These are phyloP conservation scores for Trichomonas tenax DNA, from an alignment of 208 protist genomes.

Conservation along the genomic window DNA sequence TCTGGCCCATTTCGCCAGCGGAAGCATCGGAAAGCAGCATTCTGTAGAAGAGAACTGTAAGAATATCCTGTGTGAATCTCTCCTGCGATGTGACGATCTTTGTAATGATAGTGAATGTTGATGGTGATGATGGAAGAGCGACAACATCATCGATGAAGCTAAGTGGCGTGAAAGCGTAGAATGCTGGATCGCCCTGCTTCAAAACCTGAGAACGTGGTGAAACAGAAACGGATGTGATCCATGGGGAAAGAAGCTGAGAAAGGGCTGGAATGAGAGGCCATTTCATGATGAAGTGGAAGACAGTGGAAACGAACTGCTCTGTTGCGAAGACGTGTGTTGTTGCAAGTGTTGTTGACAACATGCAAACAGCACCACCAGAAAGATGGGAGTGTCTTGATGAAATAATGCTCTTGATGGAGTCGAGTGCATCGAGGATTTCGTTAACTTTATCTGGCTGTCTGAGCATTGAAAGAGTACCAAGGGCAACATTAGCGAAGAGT, in stretches of 20 bases:
- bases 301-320: neutral
- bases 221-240: neutral
- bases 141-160: neutral
- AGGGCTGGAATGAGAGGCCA: neutral
- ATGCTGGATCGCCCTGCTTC: neutral
- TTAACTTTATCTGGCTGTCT: neutral
- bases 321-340: neutral
- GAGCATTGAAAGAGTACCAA: neutral
- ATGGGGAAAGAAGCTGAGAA: neutral
- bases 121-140: neutral
- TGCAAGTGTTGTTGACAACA: neutral
- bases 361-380: neutral
- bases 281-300: neutral
- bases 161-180: neutral
- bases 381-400: neutral
- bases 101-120: neutral
- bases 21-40: neutral
- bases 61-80: neutral
- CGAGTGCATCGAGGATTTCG: neutral
- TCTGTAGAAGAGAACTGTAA: neutral
- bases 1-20: neutral
- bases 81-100: neutral
- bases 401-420: neutral
- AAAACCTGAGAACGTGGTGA: neutral
- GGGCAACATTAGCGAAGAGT: neutral